A percentile compares a stretch with the other conserved stretches of the same genome.
Evolutionary conservation across 495 filamentous ascomycete species (phyloP).

Genomic region (Xylaria curta): DNA sequence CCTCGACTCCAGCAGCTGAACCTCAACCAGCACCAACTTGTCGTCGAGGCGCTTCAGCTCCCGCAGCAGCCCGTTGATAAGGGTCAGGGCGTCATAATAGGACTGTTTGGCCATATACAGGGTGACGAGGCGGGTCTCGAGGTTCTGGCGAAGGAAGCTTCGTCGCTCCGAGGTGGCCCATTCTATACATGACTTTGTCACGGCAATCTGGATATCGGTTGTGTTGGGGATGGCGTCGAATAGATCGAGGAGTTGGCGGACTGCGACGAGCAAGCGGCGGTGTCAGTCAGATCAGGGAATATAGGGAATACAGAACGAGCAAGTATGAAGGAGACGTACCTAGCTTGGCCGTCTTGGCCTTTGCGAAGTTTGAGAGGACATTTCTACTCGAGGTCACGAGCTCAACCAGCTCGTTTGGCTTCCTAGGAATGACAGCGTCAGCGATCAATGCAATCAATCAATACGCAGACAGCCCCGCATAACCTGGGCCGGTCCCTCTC

Average conservation of each 20-base stretch:
- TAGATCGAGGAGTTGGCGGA: slow-evolving; percentile 95
- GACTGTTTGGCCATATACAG: slow-evolving; percentile 96
- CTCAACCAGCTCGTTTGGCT: slow-evolving; percentile 85
- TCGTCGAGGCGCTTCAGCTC: slow-evolving; percentile 98
- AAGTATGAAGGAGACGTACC: slow-evolving; percentile 61
- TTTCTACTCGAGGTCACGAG: slow-evolving; percentile 89
- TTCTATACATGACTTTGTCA: slow-evolving; percentile 98
- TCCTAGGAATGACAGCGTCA: slow-evolving; percentile 49
- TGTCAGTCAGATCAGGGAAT: neutral
- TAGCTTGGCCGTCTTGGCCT: slow-evolving; percentile 98
- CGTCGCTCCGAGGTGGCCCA: slow-evolving; percentile 94
- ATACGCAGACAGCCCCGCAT: neutral
- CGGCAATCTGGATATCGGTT: slow-evolving; percentile 86
- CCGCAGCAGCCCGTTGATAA: slow-evolving; percentile 93
- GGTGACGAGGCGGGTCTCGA: slow-evolving; percentile 91
- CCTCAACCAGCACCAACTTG: slow-evolving; percentile 98
- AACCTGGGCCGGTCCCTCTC: neutral
- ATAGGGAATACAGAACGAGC: neutral
- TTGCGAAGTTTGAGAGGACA: slow-evolving; percentile 92
- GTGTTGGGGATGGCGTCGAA: slow-evolving; percentile 93
- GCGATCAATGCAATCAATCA: slow-evolving; percentile 9
- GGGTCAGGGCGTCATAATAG: slow-evolving; percentile 93
- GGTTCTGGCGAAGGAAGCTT: slow-evolving; percentile 95
- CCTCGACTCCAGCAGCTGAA: slow-evolving; percentile 94
- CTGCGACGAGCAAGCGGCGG: slow-evolving; percentile 51